These are phyloP conservation scores for Umbelopsis sp. DNA, from an alignment of 371 early-diverging fungal species.

Conservation along the genomic window DNA sequence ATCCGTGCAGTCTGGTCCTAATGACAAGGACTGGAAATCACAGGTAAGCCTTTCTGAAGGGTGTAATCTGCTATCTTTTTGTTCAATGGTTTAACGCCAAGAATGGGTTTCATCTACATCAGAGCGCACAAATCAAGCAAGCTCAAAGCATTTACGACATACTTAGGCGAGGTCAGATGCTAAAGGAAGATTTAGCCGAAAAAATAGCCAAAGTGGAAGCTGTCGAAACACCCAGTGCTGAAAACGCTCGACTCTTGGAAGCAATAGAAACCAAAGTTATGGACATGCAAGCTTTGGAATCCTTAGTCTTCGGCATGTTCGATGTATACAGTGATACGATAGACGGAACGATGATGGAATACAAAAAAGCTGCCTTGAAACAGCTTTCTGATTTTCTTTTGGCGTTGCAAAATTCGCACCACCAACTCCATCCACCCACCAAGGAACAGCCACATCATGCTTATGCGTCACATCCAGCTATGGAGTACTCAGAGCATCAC, in stretches of 20 bases:
- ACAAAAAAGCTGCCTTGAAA: slow-evolving; percentile 44
- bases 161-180: slow-evolving; percentile 32
- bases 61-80: too few relatives aligned
- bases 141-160: slow-evolving; percentile 26
- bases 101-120: background rate
- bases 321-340: slow-evolving; percentile 46
- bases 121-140: slow-evolving; percentile 2
- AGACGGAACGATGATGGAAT: slow-evolving; percentile 34
- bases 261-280: slow-evolving; percentile 39
- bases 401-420: slow-evolving; percentile 47
- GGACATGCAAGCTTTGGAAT: slow-evolving; percentile 48
- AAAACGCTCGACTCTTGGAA: slow-evolving; percentile 33
- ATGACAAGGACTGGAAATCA: background rate
- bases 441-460: background rate
- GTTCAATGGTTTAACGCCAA: too few relatives aligned
- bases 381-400: slow-evolving; percentile 49
- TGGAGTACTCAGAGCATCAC: slow-evolving; percentile 22
- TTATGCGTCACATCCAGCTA: background rate
- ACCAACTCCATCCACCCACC: slow-evolving; percentile 2
- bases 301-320: slow-evolving; percentile 45
- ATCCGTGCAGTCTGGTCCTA: background rate
- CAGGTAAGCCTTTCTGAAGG: background rate
- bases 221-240: slow-evolving; percentile 32
- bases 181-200: slow-evolving; percentile 32
- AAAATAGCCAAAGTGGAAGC: slow-evolving; percentile 33